A percentile compares a stretch with the other conserved stretches of the same genome.
These are phyloP conservation scores for Candolleomyces aberdarensis DNA, from an alignment of 768 basidiomycete species.

Conservation along the genomic window DNA sequence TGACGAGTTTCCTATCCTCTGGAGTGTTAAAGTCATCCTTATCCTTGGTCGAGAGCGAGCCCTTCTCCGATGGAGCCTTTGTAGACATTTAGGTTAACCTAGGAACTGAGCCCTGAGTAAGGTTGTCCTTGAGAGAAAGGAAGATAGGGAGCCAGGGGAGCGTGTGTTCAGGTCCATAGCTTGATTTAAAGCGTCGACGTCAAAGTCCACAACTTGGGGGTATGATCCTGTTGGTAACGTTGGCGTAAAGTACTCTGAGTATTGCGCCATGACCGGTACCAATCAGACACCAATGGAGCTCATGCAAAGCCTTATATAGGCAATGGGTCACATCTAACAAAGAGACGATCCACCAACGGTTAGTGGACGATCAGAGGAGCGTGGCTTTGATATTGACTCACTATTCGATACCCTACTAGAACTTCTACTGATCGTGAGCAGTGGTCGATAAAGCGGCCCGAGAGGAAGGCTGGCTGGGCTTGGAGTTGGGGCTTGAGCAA, in stretches of 20 bases:
- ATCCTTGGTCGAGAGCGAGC: conserved; percentile 10
- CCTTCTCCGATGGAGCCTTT: conserved; percentile 4
- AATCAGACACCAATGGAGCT: neutral
- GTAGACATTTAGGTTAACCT: conserved; percentile 1
- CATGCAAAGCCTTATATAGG: neutral
- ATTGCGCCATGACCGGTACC: neutral
- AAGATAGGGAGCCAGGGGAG: neutral
- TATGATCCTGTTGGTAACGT: neutral
- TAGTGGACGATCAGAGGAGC: neutral
- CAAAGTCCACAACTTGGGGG: neutral
- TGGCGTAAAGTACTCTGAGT: neutral
- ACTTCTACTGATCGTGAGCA: no score
- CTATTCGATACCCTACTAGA: neutral
- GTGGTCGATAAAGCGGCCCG: no score
- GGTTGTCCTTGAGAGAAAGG: neutral
- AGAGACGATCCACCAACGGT: neutral
- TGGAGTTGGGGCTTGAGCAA: no score
- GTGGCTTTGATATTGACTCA: neutral
- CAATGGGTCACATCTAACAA: neutral
- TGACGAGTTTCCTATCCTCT: conserved; percentile 33
- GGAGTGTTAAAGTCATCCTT: conserved; percentile 23
- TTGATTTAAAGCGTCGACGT: neutral
- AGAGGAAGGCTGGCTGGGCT: no score
- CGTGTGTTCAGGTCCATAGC: neutral
- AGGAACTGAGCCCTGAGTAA: neutral